Evolutionary conservation across 805 yeast genomes (phyloP).

Genomic region (Saccharomycopsis olivae): DNA sequence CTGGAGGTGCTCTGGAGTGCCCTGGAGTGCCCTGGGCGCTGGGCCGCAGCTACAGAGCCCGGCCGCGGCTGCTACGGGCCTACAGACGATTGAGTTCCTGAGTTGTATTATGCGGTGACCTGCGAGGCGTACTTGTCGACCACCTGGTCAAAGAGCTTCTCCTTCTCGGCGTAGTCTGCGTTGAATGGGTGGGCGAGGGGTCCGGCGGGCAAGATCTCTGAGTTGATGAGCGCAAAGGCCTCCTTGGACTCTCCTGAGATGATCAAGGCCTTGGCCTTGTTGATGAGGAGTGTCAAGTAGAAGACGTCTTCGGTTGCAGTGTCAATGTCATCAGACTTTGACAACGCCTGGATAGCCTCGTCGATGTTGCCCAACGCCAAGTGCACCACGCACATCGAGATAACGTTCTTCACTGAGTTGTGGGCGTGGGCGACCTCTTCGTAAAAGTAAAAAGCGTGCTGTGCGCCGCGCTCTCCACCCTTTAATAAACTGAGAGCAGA

Average conservation of each 20-base stretch:
- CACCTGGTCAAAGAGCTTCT: constrained; percentile 60
- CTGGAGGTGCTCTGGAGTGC: no score
- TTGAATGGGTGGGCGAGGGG: constrained; percentile 48
- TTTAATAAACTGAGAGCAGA: constrained; percentile 48
- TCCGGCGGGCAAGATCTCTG: constrained; percentile 34
- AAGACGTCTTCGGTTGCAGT: no score
- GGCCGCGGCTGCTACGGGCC: no score
- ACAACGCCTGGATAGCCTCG: constrained; percentile 19
- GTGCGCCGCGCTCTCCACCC: constrained; percentile 29
- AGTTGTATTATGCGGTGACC: neutral
- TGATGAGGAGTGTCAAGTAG: constrained; percentile 43
- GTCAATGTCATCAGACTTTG: constrained; percentile 27
- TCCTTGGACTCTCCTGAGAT: constrained; percentile 38
- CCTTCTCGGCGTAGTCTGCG: constrained; percentile 50
- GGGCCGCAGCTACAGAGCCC: no score
- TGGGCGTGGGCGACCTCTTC: constrained; percentile 68
- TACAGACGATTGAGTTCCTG: no score
- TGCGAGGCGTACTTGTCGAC: constrained; percentile 33
- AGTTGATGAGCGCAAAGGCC: constrained; percentile 31
- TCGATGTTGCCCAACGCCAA: constrained; percentile 62
- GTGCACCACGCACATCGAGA: constrained; percentile 63
- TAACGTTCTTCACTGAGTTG: constrained; percentile 37
- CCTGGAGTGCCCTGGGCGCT: no score
- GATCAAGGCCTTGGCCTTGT: constrained; percentile 55
- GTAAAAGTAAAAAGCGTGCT: constrained; percentile 49